A percentile compares a stretch with the other conserved stretches of the same genome.
These are phyloP conservation scores for Capillidium rhysosporum DNA, from an alignment of 371 early-diverging fungal species.

Conservation along the genomic window DNA sequence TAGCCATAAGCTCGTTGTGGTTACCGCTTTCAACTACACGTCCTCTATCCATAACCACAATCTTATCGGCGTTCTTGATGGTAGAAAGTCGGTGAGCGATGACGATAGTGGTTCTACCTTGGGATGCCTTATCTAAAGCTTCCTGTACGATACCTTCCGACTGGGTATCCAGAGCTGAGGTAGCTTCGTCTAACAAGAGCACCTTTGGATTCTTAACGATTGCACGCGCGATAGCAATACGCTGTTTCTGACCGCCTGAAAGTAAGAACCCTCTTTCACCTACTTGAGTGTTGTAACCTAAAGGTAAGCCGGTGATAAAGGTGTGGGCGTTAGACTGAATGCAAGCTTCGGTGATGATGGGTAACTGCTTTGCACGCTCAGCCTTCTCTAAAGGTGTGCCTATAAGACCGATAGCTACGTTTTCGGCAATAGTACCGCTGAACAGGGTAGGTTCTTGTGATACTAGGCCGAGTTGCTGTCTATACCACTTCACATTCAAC, in stretches of 20 bases:
- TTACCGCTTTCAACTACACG: conserved; percentile 45
- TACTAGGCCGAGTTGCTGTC: conserved; percentile 63
- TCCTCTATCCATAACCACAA: conserved; percentile 59
- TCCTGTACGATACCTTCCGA: conserved; percentile 61
- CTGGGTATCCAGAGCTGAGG: conserved; percentile 57
- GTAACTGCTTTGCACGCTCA: conserved; percentile 9
- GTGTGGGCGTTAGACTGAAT: conserved; percentile 31
- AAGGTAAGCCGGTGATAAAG: conserved; percentile 45
- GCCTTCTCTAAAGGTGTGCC: conserved; percentile 10
- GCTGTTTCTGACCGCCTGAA: conserved; percentile 33
- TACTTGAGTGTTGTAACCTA: conserved; percentile 57
- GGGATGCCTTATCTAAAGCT: conserved; percentile 54
- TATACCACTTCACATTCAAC: conserved; percentile 45
- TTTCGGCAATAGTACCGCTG: conserved; percentile 55
- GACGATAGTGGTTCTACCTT: conserved; percentile 69
- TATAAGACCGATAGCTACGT: conserved; percentile 38
- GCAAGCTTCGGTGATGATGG: conserved; percentile 26
- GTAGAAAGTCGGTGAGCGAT: conserved; percentile 82
- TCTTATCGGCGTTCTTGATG: conserved; percentile 57
- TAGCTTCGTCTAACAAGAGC: conserved; percentile 45
- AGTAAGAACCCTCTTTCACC: conserved; percentile 39
- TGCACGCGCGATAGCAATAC: conserved; percentile 53
- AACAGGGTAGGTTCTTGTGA: conserved; percentile 80
- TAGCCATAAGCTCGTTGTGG: conserved; percentile 34
- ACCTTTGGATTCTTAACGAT: conserved; percentile 45